A percentile compares a stretch with the other conserved stretches of the same genome.
Evolutionary conservation across 139 green algal genomes (phyloP).

Genomic region (Picochlorum sp.): DNA sequence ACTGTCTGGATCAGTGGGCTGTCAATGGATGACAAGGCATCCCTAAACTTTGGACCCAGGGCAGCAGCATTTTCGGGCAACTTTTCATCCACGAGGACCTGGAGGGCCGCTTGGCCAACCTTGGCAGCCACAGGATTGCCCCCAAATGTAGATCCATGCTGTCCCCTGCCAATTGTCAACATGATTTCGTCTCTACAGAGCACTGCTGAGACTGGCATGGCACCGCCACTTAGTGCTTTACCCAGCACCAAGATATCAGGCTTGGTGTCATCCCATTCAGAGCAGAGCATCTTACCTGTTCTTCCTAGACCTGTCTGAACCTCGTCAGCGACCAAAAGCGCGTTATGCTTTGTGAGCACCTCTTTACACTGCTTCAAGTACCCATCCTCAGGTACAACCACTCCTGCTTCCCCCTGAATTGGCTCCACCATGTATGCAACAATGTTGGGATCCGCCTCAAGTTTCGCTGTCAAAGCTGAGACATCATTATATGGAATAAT

Average conservation of each 20-base stretch:
- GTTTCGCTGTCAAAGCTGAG: conserved; percentile 55
- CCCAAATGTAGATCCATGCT: conserved; percentile 88
- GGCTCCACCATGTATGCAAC: conserved; percentile 97
- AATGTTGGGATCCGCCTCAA: conserved; percentile 72
- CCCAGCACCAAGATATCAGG: conserved; percentile 93
- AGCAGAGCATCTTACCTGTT: conserved; percentile 79
- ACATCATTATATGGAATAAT: conserved; percentile 94
- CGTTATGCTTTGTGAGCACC: conserved; percentile 79
- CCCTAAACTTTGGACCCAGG: conserved; percentile 61
- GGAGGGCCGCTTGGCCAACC: conserved; percentile 79
- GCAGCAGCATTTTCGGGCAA: conserved; percentile 71
- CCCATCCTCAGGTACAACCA: conserved; percentile 84
- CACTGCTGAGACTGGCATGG: conserved; percentile 88
- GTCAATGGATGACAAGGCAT: conserved; percentile 38
- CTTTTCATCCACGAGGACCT: conserved; percentile 88
- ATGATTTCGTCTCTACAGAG: conserved; percentile 81
- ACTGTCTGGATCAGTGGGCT: conserved; percentile 37
- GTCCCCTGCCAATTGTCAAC: conserved; percentile 72
- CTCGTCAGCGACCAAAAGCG: conserved; percentile 94
- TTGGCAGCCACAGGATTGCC: conserved; percentile 86
- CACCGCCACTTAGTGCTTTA: conserved; percentile 78
- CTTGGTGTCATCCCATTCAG: conserved; percentile 75
- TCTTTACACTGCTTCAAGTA: conserved; percentile 70
- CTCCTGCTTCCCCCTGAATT: conserved; percentile 88
- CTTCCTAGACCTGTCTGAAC: conserved; percentile 95